Evolutionary conservation across 2,329 filamentous ascomycete genomes (phyloP), one percentile per base, ranked within the genome.

Genomic region (Diaporthe destruens): DNA sequence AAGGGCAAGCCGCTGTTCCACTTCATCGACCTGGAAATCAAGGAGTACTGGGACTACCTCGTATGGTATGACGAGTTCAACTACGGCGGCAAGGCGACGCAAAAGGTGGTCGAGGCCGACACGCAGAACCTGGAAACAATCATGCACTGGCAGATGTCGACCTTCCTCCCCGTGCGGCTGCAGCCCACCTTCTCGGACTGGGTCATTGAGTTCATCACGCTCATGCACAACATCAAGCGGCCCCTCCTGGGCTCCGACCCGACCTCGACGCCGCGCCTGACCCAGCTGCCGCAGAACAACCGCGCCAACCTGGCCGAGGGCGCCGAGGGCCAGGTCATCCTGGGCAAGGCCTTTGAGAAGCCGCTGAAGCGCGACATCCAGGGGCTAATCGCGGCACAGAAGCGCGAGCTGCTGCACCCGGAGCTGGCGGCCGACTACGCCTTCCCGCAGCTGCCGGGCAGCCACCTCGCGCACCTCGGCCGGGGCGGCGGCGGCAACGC

Each of bases 41-140:
- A 96, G 77, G 96, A 99, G 80, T 99, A 98, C 82, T 99, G 96
- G 96, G 96, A 99, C 81, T 98, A 98, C 78, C 90, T 99, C 0
- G 91, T 98, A 5, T 99, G 96, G 96, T 98, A 98, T 77, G 96
- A 99, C 77, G 94, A 98, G 82, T 98, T 96, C 87, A 99, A 99
- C 85, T 98, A 98, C 78, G 97, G 96, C 71, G 96, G 96, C 74
- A 97, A 97, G 79, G 96, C 94, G 5, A 98, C 94, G 76, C 90
- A 92, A 65, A 90, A 96, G 78, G 93, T 98, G 4, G 87, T 93
- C 9, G 94, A 96, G 77, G 82, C 83, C 6, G 86, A 89, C 6
- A 90, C 93, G 56, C 95, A 98, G 80, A 88, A 90, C 3, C 88
- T 98, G 18, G 93, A 98, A 77, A 96, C 93, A 14, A 91, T 99